Evolutionary conservation across 2,329 filamentous ascomycete genomes (phyloP).

Genomic region (Ophiosphaerella narmari): DNA sequence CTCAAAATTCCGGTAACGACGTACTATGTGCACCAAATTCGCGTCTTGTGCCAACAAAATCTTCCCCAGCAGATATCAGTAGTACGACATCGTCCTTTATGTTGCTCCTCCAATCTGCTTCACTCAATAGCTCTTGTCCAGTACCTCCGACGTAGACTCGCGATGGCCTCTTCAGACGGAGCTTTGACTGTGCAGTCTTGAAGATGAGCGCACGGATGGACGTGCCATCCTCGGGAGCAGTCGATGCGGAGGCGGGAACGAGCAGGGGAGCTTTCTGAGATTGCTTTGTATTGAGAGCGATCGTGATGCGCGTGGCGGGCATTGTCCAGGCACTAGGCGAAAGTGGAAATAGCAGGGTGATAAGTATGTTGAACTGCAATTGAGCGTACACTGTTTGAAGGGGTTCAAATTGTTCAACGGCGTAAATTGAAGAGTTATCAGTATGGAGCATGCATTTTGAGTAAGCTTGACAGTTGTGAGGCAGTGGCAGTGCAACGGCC

Average conservation of each 20-base stretch:
- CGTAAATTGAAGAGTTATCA: too few species aligned
- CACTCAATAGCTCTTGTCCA: constrained; percentile 32
- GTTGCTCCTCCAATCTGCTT: constrained; percentile 32
- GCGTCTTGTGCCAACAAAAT: constrained; percentile 36
- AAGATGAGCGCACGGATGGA: constrained; percentile 32
- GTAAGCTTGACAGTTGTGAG: background rate
- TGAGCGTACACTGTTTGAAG: too few species aligned
- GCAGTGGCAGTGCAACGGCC: background rate
- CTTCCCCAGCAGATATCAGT: constrained; percentile 38
- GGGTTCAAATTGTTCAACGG: background rate
- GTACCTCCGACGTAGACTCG: constrained; percentile 33
- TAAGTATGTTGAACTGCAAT: too few species aligned
- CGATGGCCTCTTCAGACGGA: constrained; percentile 34
- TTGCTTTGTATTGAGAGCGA: constrained; percentile 39
- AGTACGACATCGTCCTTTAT: constrained; percentile 33
- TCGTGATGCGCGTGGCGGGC: constrained; percentile 33
- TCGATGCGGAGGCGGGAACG: constrained; percentile 21
- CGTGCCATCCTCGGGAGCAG: constrained; percentile 16
- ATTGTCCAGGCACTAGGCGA: constrained; percentile 2
- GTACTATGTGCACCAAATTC: constrained; percentile 20
- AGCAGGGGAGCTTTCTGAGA: constrained; percentile 34
- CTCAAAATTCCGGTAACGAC: constrained; percentile 17
- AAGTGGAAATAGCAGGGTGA: background rate
- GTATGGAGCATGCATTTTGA: background rate
- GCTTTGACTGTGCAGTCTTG: constrained; percentile 37